These are phyloP conservation scores for Thuidium tamariscinum DNA, from an alignment of 225 moss, liverwort and hornwort species.

Conservation along the genomic window DNA sequence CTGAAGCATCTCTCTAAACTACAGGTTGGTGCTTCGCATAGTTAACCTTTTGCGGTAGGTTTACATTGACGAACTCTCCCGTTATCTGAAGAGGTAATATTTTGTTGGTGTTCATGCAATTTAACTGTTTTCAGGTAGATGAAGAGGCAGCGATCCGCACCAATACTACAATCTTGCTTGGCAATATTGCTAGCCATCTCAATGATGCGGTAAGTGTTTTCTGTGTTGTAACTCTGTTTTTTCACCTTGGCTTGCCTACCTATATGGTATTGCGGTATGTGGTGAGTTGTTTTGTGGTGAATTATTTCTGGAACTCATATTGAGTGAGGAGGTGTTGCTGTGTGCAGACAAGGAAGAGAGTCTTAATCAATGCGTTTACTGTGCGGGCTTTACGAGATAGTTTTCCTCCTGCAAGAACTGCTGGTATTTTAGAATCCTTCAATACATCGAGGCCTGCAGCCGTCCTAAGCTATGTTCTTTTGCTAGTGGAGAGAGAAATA, in stretches of 20 bases:
- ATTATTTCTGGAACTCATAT: neutral
- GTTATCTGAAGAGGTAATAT: neutral
- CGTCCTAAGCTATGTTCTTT: neutral
- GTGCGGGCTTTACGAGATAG: slow-evolving; percentile 85
- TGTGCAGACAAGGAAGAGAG: slow-evolving; percentile 85
- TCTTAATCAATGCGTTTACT: slow-evolving; percentile 91
- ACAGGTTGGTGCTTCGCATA: slow-evolving; percentile 45
- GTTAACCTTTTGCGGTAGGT: neutral
- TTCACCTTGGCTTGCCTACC: neutral
- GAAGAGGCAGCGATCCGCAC: slow-evolving; percentile 96
- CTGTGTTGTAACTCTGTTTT: neutral
- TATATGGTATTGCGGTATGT: neutral
- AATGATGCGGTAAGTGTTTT: slow-evolving; percentile 63
- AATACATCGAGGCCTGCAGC: neutral
- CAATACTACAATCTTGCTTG: slow-evolving; percentile 93
- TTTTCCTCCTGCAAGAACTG: slow-evolving; percentile 87
- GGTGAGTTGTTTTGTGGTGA: neutral
- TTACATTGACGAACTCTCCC: neutral
- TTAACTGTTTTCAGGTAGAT: slow-evolving; percentile 51
- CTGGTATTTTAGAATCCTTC: slow-evolving; percentile 36
- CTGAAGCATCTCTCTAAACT: slow-evolving; percentile 89
- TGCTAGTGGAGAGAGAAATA: neutral
- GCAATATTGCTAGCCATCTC: slow-evolving; percentile 87
- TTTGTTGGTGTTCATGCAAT: neutral
- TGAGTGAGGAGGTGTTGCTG: neutral